Evolutionary conservation across 768 basidiomycete species (phyloP), one percentile per base, ranked within the genome.

Genomic region (Stropharia rugosoannulata): DNA sequence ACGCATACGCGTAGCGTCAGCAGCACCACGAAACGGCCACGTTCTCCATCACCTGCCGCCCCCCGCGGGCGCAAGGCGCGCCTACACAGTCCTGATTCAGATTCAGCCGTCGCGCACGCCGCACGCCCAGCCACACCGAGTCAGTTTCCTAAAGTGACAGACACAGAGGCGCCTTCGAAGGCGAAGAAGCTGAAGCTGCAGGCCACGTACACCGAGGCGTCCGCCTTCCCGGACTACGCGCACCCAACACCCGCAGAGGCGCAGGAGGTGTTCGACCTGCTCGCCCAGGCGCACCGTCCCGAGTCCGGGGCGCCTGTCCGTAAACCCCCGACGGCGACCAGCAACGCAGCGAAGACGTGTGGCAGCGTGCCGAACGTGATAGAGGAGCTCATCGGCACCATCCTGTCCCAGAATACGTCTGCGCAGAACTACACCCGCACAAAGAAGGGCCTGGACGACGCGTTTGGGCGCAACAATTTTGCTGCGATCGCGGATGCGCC

Each of bases 391-490:
- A 80, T 86, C 37, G 79, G 75, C 19, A 83, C 82, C 1, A 74
- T 86, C 54, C 78, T 86, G 32, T 84, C 83, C 32, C 84, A 85
- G 62, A 84, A 83, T 57, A 85, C 84, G 1, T 79, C 82, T 16
- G 66, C 68, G 9, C 65, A 63, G 29, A 84, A 85, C 61, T 79
- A 76, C 5, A 70, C 80, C 3, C 69, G 76, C 12, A 82, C 84
- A 19, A 84, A 84, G 63, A 58, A 65, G 12, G 68, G 67, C 27
- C 66, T 85, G 18, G 83, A 85, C 59, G 61, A 57, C 4, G 64
- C 62, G 2, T 85, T 84, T 60, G 82, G 83, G 15, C 68, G 69
- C 3, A 78, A 81, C 43, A 75, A 80, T 48, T 84, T 83, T 45
- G 70, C 69, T 13, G 77, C 74, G 15, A 79, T 85, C 51, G 83